Evolutionary conservation across 352 stramenopile genomes (phyloP), one percentile per base, ranked within the genome.

Genomic region (Pythium coloratum): DNA sequence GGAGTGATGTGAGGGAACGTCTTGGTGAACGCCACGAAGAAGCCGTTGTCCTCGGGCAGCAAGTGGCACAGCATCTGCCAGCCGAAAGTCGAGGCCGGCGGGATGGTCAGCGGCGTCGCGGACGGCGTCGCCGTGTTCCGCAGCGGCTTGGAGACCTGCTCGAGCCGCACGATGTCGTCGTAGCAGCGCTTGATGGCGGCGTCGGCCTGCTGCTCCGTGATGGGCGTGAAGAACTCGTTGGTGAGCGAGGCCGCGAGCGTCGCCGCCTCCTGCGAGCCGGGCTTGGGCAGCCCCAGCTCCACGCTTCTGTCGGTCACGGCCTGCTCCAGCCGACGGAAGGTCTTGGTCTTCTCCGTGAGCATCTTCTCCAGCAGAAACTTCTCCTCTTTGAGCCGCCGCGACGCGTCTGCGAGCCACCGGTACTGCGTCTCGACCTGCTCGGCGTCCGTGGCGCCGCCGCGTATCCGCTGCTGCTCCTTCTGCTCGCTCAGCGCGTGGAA

Each of bases 131-230:
- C 50, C 7, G 49, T 64, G 32, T 70, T 66, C 50, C 64, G 50
- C 7, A 72, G 59, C 12, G 66, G 73, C 58, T 63, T 76, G 67
- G 58, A 75, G 12, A 89, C 70, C 20, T 79, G 64, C 59, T 88
- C 79, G 46, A 88, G 76, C 24, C 73, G 71, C 10, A 76, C 62
- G 59, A 88, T 85, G 71, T 80, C 71, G 49, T 86, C 68, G 61
- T 87, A 90, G 66, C 81, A 88, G 14, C 64, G 73, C 32, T 77
- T 81, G 56, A 89, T 85, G 44, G 78, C 57, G 16, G 78, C 80
- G 47, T 85, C 82, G 8, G 78, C 74, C 57, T 86, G 70, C 44
- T 76, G 66, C 36, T 89, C 76, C 6, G 82, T 86, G 67, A 90
- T 84, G 0, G 78, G 75, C 28, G 73, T 62, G 59, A 81, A 89